Base-by-base conservation (phyloP, 2,329 filamentous ascomycete genomes). In the Helotiales sp. region DNA sequence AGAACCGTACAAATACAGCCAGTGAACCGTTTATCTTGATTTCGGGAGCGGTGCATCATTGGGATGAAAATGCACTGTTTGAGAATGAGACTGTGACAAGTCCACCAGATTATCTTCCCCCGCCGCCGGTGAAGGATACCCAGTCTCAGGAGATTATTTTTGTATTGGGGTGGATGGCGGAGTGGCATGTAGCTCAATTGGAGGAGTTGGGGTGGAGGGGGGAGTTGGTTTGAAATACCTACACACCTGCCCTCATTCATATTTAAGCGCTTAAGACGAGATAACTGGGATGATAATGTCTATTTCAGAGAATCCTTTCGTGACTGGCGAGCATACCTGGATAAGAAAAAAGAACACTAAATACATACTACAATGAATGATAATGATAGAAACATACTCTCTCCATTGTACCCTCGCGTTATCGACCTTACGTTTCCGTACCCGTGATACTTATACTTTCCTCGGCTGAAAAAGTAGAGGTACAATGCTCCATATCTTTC, bases 1-100 rank as follows among this genome's bases (percentile, higher is more conserved):
- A 79, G 0, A 74, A 77, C 29, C 77, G 89, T 19, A 72, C 76
- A 13, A 88, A 81, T 44, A 89, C 88, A 0, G 74, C 76, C 0
- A 80, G 78, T 48, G 81, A 92, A 75, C 90, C 90, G 0, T 89
- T 87, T 62, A 79, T 90, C n/a, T 69, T 93, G 46, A 91, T 96
- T 46, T 75, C 79, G 3, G 81, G 81, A n/a, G 89, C 84, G 0
- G 89, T 93, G 19, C 91, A 96, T 71, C 90, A 93, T 70, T 95
- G 89, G 87, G 88, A 90, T 64, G 86, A 88, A 74, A 87, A 88
- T 62, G 85, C 86, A 0, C 66, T 89, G n/a, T 83, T 86, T 50
- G 71, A 76, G 1, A 86, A 87, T 57, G 70, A 87, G 49, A 56
- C 86, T 0, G 54, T 63, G 0, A 53, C 60, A n/a, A 30, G 29